Base-by-base conservation (phyloP, 305 asterid species). In the Fraxinus dipetala region DNA sequence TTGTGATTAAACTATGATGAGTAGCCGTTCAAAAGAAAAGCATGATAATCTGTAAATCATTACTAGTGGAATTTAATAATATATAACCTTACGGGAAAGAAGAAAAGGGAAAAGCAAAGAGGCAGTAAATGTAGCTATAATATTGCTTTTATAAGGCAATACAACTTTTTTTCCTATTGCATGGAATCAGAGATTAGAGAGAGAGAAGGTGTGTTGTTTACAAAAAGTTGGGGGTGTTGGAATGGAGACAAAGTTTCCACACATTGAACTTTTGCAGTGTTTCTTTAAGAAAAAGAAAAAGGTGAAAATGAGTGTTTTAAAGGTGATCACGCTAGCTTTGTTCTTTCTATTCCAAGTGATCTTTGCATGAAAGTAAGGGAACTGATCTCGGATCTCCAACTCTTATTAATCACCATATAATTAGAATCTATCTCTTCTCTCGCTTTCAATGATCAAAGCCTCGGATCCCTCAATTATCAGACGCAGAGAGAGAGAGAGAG, bases 181-280 rank as follows among this genome's bases (percentile, higher is more conserved):
- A 84, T 79, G 80, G 76, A 79, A 85, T 81, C 76, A 79, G 74
- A 86, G 82, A 31, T 76, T 85, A 79, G 65, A 54, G 24, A 48
- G 6, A 36, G 56, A 13, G n/a, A n/a, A n/a, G 65, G 65, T 18
- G 11, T 77, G 81, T 75, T 10, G 8, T 3, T 2, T 26, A 51
- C 14, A 22, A 83, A 78, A 40, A 86, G 82, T 65, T 59, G 28
- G 56, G 59, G 84, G 84, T 77, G 24, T 79, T 84, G 76, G 86
- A 48, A 89, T 92, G 92, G 92, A 90, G 98, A 92, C 97, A 92
- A 89, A 92, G 97, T 94, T 94, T 94, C 96, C 90, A 91, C 94
- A 90, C 91, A 87, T n/a, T 85, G 90, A 82, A 87, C 92, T 87
- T 92, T 92, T 84, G 93, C 97, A 91, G 92, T 16, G 76, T 72